Evolutionary conservation across 2,329 filamentous ascomycete species (phyloP).

Genomic region (Chaetomiaceae sp.): DNA sequence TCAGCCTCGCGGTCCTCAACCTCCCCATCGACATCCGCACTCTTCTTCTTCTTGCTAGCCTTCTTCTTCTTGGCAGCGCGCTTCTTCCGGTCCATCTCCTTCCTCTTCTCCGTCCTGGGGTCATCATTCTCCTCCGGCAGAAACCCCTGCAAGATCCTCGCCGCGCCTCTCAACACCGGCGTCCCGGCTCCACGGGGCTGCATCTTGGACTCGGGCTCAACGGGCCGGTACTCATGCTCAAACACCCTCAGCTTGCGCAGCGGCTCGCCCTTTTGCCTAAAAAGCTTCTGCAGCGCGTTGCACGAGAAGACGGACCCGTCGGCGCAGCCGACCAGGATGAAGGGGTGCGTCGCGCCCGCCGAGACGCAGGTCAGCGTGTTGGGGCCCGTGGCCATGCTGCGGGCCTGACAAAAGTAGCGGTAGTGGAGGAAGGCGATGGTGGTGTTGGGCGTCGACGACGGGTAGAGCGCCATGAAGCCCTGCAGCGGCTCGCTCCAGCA

Average conservation of each 20-base stretch:
- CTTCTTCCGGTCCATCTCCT: constrained; percentile 33
- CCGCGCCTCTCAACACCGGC: constrained; percentile 39
- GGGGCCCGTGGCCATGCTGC: constrained; percentile 48
- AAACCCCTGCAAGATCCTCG: constrained; percentile 50
- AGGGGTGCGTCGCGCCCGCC: constrained; percentile 49
- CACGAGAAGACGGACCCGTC: constrained; percentile 51
- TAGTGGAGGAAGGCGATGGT: constrained; percentile 50
- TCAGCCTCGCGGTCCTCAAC: constrained; percentile 21
- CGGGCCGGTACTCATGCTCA: constrained; percentile 48
- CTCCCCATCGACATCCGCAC: constrained; percentile 20
- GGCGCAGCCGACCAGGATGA: constrained; percentile 47
- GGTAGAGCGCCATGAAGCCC: constrained; percentile 50
- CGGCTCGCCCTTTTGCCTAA: constrained; percentile 37
- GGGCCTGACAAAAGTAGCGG: constrained; percentile 49
- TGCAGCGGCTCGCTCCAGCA: constrained; percentile 53
- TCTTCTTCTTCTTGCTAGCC: constrained; percentile 22
- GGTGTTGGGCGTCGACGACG: constrained; percentile 50
- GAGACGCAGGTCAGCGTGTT: constrained; percentile 48
- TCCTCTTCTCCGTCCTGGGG: constrained; percentile 37
- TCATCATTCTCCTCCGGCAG: constrained; percentile 47
- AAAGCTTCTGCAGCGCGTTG: constrained; percentile 42
- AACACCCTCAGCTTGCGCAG: constrained; percentile 44
- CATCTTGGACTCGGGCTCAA: neutral
- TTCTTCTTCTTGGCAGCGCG: constrained; percentile 24
- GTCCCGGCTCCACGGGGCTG: constrained; percentile 7